Base-by-base conservation (phyloP, 176 grass and related monocot species). In the Oryza glumipatula region DNA sequence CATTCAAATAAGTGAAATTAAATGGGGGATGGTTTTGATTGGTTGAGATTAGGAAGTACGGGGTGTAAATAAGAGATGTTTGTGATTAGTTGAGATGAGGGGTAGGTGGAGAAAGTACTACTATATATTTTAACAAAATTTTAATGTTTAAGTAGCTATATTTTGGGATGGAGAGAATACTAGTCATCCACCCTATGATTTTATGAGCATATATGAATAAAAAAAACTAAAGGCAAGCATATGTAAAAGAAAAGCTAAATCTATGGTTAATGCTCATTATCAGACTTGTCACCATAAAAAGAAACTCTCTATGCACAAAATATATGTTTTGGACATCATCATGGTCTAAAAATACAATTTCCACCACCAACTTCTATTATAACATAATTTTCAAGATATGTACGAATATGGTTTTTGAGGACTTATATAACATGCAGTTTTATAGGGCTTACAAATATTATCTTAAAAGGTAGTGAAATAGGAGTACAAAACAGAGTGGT, bases 171-270 rank as follows among this genome's bases (percentile, higher is more conserved):
- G 9, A 44, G 0, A 9, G 43, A 10, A 51, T 23, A 78, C 8
- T 26, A 64, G 33, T 43, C 58, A 46, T 48, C 77, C 21, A 39
- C 22, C 35, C 2, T 63, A 63, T 23, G 58, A 63, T 1, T 58
- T 58, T 77, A 65, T 32, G 6, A 28, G 46, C 52, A 84, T 46
- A 74, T 28, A n/a, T 23, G 28, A 65, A 87, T n/a, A 0, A 54
- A 51, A 51, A 44, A 63, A 15, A 65, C 23, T 4, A 49, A 48
- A 28, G 75, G 38, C 39, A 63, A 72, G 36, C 24, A 12, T 9
- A 66, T 73, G 14, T 3, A 72, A 78, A 60, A 13, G 12, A 49
- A 49, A 49, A 49, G 43, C 14, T 9, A 19, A 72, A 44, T 73
- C 24, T 45, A 63, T 60, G 14, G 17, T 64, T 60, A 14, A 73